Base-by-base conservation (phyloP, 177 flowering plant genomes). In the Tripterygium wilfordii region DNA sequence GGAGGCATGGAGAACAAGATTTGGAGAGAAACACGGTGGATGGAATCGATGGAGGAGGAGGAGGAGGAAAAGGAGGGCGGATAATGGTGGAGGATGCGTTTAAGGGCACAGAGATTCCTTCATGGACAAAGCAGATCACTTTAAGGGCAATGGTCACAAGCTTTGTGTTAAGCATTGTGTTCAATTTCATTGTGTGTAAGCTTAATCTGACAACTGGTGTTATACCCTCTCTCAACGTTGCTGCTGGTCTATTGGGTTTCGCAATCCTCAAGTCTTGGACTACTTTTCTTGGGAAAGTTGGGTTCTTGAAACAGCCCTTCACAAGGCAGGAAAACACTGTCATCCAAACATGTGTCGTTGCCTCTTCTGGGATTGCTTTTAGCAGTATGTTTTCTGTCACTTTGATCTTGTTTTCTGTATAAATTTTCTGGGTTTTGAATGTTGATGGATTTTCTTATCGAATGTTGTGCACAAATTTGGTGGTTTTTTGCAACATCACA, bases 281-380 rank as follows among this genome's bases (percentile, higher is more conserved):
- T 1, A 5, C 49, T 0, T 0, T 61, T 12, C 58, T 67, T 16
- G 40, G 23, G 0, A 48, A 57, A 35, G 16, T 33, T 21, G 69
- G 69, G 0, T 26, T 63, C 21, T 22, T 71, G 54, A 67, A 63
- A 26, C 72, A 66, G 56, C 76, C 76, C 2, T 71, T 71, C 51
- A 71, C 72, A 1, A 31, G 76, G 8, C 76, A 71, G 48, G 76
- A 71, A 28, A 71, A 67, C 38, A 71, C 76, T 8, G 72, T 71
- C 23, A 59, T 71, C 27, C 76, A 71, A 15, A 71, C 76, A 0
- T 67, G 69, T 40, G 65, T 71, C 9, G 76, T 71, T 18, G 76
- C 76, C 2, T 61, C 76, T 12, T 71, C 76, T 14, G 76, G 76
- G 5, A 63, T 71, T 17, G 76, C 76, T 2, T 71, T 71, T 27